These are phyloP conservation scores for Coleophoma crateriformis DNA, from an alignment of 2,329 filamentous ascomycete species.

Conservation along the genomic window DNA sequence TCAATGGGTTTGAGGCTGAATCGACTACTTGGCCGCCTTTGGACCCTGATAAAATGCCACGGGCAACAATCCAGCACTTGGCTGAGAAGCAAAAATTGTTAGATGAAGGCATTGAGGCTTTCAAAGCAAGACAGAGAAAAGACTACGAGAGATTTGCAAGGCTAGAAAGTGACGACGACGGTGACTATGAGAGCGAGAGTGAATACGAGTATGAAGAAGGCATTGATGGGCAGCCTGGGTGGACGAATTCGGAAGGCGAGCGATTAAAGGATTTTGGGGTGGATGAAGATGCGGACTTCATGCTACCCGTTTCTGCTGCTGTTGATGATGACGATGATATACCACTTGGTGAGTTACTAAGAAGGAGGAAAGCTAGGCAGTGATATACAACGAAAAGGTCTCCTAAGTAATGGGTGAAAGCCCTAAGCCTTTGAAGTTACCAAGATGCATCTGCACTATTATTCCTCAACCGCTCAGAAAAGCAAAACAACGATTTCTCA, in stretches of 20 bases:
- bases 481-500: too few species aligned
- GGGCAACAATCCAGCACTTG: constrained; percentile 5
- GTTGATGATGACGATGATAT: constrained; percentile 51
- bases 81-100: constrained; percentile 18
- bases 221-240: constrained; percentile 49
- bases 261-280: constrained; percentile 72
- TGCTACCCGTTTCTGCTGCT: constrained; percentile 1
- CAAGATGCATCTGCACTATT: too few species aligned
- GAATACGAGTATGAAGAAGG: constrained; percentile 24
- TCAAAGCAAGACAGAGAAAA: constrained; percentile 41
- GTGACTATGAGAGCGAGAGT: constrained; percentile 25
- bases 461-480: too few species aligned
- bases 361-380: constrained; percentile 38
- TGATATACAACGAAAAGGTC: neutral
- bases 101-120: constrained; percentile 38
- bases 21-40: constrained; percentile 56
- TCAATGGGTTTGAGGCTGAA: constrained; percentile 71
- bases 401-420: too few species aligned
- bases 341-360: constrained; percentile 62
- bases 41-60: constrained; percentile 53
- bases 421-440: too few species aligned
- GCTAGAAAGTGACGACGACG: constrained; percentile 11
- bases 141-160: constrained; percentile 35
- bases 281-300: constrained; percentile 64
- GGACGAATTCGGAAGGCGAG: constrained; percentile 74